A percentile compares a stretch with the other conserved stretches of the same genome.
phyloP scores from a whole-genome alignment of 2,329 filamentous ascomycete species.

The Raffaelea ambrosiae region DNA sequence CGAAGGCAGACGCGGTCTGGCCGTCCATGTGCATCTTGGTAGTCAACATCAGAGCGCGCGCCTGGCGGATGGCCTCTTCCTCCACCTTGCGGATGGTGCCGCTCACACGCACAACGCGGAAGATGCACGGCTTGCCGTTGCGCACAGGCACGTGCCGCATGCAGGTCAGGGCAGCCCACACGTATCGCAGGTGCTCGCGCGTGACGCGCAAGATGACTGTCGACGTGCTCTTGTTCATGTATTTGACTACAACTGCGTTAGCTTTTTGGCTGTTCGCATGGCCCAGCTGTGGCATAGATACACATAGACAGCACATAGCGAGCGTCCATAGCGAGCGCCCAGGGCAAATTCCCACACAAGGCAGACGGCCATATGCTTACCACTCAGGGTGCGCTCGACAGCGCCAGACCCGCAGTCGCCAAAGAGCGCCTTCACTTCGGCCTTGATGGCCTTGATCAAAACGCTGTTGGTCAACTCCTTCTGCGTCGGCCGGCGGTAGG shows the following conservation, averaged over 20 bases:
- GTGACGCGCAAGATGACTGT: constrained; percentile 85
- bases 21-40: constrained; percentile 45
- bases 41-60: constrained; percentile 61
- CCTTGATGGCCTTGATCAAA: constrained; percentile 61
- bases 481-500: constrained; percentile 71
- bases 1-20: constrained; percentile 21
- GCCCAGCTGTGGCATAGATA: neutral
- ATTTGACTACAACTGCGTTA: constrained; percentile 61
- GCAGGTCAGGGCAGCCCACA: constrained; percentile 84
- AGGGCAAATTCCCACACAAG: no score
- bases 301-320: neutral
- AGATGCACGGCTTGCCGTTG: constrained; percentile 60
- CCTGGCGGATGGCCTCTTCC: constrained; percentile 76
- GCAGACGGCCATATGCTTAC: constrained; percentile 32
- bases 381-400: constrained; percentile 57
- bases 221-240: constrained; percentile 83
- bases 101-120: constrained; percentile 78
- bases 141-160: constrained; percentile 60
- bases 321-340: neutral
- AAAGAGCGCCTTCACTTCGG: constrained; percentile 64
- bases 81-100: constrained; percentile 91
- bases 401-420: constrained; percentile 83
- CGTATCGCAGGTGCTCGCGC: constrained; percentile 72
- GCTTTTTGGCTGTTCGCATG: no score
- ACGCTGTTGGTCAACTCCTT: constrained; percentile 58